A percentile compares a stretch with the other conserved stretches of the same genome.
These are phyloP conservation scores for Mycena kentingensis DNA, from an alignment of 768 basidiomycete species.

Conservation along the genomic window DNA sequence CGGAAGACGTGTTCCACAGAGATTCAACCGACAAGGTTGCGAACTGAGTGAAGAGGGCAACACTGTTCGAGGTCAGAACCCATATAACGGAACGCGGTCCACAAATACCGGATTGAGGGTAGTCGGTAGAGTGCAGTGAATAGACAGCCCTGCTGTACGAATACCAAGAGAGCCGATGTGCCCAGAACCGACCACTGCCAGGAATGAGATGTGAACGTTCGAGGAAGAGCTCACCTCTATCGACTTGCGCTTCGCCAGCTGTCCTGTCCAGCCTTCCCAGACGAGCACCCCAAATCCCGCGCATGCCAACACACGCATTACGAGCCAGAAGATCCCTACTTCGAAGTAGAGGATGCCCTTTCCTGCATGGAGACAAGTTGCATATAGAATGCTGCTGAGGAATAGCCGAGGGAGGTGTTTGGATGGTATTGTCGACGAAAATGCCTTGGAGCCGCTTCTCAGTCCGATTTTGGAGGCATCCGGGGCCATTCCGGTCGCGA, in stretches of 20 bases:
- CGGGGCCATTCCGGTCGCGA: constrained; percentile 53
- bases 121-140: constrained; percentile 71
- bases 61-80: constrained; percentile 43
- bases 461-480: constrained; percentile 70
- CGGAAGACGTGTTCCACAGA: constrained; percentile 50
- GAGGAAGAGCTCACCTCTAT: constrained; percentile 55
- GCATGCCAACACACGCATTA: constrained; percentile 71
- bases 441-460: constrained; percentile 52
- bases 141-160: constrained; percentile 68
- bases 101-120: constrained; percentile 61
- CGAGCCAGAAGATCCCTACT: constrained; percentile 74
- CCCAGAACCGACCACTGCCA: constrained; percentile 71
- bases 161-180: constrained; percentile 64
- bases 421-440: constrained; percentile 57
- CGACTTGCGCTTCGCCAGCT: constrained; percentile 52
- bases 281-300: constrained; percentile 66
- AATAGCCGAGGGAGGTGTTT: constrained; percentile 57
- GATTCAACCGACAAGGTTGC: constrained; percentile 66
- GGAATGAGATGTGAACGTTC: constrained; percentile 3
- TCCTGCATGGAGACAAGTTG: constrained; percentile 59
- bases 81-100: not conserved
- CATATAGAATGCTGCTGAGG: constrained; percentile 64
- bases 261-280: constrained; percentile 60
- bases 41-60: constrained; percentile 70
- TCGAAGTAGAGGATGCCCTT: constrained; percentile 71